phyloP scores from a whole-genome alignment of 202 grass and related monocot species.

The Schoenoplectus tabernaemontani region DNA sequence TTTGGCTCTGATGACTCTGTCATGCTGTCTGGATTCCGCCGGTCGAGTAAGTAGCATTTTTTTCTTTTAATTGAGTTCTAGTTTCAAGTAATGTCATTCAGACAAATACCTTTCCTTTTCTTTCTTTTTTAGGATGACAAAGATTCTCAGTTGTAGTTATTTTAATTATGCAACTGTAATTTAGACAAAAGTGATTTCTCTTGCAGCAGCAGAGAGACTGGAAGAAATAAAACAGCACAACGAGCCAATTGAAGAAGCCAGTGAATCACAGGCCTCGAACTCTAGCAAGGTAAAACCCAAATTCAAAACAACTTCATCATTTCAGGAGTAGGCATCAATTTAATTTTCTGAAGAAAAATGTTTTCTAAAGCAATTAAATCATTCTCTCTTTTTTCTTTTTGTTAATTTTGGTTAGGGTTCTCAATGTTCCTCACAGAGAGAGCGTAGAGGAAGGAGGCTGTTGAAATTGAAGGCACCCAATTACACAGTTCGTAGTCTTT shows the following conservation, averaged over 20 bases:
- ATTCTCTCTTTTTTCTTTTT: no score
- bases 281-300: background rate
- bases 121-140: background rate
- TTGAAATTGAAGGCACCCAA: constrained; percentile 16
- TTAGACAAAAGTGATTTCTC: background rate
- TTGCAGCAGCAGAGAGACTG: background rate
- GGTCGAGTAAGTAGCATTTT: background rate
- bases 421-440: background rate
- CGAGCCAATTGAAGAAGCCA: constrained; percentile 15
- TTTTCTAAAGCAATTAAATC: background rate
- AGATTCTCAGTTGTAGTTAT: background rate
- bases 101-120: no score
- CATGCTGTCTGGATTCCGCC: background rate
- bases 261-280: background rate
- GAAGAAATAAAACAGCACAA: constrained; percentile 4
- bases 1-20: constrained; percentile 6
- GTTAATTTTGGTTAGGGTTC: background rate
- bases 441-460: background rate
- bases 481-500: constrained; percentile 4
- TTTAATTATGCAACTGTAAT: background rate
- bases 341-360: background rate
- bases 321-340: background rate
- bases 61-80: background rate
- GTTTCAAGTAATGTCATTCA: background rate
- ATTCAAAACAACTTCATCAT: background rate